Evolutionary conservation across 2,329 filamentous ascomycete genomes (phyloP).

Genomic region (Botryotinia narcissicola): DNA sequence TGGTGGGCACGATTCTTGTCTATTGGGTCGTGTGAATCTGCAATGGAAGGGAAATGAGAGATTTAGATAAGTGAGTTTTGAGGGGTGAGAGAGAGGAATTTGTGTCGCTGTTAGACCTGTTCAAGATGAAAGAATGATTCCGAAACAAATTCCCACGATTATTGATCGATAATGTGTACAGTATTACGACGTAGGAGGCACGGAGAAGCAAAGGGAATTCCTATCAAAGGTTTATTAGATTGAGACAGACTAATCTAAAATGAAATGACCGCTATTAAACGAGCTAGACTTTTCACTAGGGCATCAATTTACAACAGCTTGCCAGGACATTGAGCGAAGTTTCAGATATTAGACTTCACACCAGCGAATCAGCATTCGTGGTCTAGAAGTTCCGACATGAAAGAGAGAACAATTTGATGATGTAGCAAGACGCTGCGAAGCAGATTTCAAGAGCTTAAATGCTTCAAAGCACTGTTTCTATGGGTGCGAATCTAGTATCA

Average conservation of each 20-base stretch:
- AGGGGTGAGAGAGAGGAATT: not conserved
- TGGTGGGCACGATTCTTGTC: not conserved
- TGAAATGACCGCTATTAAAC: too few relatives aligned
- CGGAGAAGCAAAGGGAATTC: not conserved
- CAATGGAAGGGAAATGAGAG: not conserved
- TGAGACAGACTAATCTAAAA: too few relatives aligned
- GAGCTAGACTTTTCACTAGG: not conserved
- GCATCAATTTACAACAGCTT: rapidly evolving
- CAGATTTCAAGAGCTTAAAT: not conserved
- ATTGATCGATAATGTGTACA: not conserved
- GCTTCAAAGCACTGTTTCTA: not conserved
- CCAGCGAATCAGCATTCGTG: not conserved
- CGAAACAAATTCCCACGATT: too few relatives aligned
- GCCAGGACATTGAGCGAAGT: not conserved
- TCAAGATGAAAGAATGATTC: too few relatives aligned
- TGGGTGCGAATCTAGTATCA: not conserved
- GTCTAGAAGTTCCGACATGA: not conserved
- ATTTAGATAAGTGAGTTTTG: not conserved
- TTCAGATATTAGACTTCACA: not conserved
- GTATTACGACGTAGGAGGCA: not conserved
- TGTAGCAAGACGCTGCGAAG: not conserved
- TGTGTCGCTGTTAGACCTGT: not conserved
- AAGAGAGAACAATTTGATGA: not conserved
- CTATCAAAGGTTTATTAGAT: too few relatives aligned
- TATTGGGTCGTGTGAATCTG: not conserved